phyloP scores from a whole-genome alignment of 805 yeast genomes.

The Candida silvatica region DNA sequence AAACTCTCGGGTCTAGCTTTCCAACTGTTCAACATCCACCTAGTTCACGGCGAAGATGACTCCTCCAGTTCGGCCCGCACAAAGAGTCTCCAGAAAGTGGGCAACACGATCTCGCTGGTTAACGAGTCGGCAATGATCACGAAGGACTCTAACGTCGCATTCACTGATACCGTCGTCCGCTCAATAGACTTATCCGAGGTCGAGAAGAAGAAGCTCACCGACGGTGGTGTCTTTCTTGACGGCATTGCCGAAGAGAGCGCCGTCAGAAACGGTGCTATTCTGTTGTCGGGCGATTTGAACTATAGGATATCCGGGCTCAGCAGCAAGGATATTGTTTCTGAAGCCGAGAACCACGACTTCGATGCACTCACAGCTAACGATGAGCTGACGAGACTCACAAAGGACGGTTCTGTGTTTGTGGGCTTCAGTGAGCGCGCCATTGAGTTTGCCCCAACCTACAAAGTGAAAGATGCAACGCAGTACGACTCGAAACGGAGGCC shows the following conservation, averaged over 20 bases:
- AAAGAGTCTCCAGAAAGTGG: conserved; percentile 8
- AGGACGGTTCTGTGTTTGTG: conserved; percentile 26
- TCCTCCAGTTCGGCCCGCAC: conserved; percentile 8
- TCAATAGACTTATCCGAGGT: conserved; percentile 10
- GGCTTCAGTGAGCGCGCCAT: conserved; percentile 42
- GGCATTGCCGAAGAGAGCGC: neutral
- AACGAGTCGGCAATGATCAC: conserved; percentile 1
- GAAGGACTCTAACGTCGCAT: neutral
- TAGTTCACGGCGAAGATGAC: conserved; percentile 37
- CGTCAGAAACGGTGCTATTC: conserved; percentile 17
- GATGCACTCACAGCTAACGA: conserved; percentile 32
- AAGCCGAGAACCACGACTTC: conserved; percentile 21
- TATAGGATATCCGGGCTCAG: conserved; percentile 31
- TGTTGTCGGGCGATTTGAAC: conserved; percentile 48
- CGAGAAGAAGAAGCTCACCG: conserved; percentile 8
- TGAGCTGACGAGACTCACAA: conserved; percentile 29
- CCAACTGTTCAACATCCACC: conserved; percentile 41
- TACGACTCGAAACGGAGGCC: conserved; percentile 35
- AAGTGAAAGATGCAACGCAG: conserved; percentile 17
- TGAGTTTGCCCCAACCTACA: conserved; percentile 47
- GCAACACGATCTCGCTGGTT: conserved; percentile 10
- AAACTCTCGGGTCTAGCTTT: conserved; percentile 24
- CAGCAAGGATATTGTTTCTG: conserved; percentile 5
- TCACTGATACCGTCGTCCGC: neutral
- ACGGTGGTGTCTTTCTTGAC: conserved; percentile 2